A percentile compares a stretch with the other conserved stretches of the same genome.
These are phyloP conservation scores for Buddleja alternifolia DNA, from an alignment of 257 asterid genomes.

Conservation along the genomic window DNA sequence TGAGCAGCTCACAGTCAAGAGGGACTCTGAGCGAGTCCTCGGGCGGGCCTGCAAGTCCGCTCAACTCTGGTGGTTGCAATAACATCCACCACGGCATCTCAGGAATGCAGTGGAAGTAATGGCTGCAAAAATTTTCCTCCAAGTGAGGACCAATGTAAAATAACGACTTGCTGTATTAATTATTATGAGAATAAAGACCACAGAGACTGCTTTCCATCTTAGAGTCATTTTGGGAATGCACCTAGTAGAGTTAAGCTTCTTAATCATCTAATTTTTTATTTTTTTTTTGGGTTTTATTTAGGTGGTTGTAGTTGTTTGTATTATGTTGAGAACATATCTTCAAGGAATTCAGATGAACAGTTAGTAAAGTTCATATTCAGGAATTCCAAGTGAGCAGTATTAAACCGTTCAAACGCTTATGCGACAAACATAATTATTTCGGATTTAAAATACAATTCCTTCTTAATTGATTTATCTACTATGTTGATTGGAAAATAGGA, in stretches of 20 bases:
- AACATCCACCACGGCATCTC: conserved; percentile 32
- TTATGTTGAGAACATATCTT: too few relatives aligned
- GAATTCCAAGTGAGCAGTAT: too few relatives aligned
- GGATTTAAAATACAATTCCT: too few relatives aligned
- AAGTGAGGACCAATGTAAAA: conserved; percentile 23
- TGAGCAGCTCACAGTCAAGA: conserved; percentile 53
- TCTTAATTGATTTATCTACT: too few relatives aligned
- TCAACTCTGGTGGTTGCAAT: conserved; percentile 36
- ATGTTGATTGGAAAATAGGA: too few relatives aligned
- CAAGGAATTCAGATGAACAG: too few relatives aligned
- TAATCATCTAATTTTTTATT: conserved; percentile 20
- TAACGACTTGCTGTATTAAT: conserved; percentile 26
- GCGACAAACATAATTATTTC: too few relatives aligned
- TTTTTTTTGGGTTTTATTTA: background rate
- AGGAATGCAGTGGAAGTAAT: conserved; percentile 45
- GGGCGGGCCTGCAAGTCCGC: conserved; percentile 51
- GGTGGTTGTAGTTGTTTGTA: conserved; percentile 27
- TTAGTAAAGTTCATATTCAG: too few relatives aligned
- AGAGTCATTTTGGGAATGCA: conserved; percentile 10
- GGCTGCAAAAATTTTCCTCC: background rate
- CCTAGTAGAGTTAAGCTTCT: conserved; percentile 25
- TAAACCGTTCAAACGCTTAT: too few relatives aligned
- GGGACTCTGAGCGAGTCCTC: conserved; percentile 52
- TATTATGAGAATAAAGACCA: conserved; percentile 21
- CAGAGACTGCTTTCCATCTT: conserved; percentile 18